Evolutionary conservation across 306 rosid species (phyloP), one percentile per base, ranked within the genome.

Genomic region (Rosa multiflora): DNA sequence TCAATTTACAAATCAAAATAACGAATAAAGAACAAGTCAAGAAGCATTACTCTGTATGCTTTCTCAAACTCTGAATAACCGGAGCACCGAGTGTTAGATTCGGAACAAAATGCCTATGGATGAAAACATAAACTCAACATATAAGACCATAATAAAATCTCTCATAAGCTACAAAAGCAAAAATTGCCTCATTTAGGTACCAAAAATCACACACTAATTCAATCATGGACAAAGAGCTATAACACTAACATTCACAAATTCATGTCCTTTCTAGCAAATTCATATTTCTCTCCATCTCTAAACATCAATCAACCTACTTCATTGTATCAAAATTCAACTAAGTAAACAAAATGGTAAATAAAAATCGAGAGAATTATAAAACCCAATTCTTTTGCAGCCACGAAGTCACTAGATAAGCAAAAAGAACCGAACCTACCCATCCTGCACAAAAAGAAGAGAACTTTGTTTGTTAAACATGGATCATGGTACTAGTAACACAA

Each of bases 71-170:
- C 88, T 90, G 93, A 75, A 96, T 90, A 77, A 93, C 87, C 6
- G 99, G 99, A 81, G 98, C 93, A 49, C 99, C 99, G 62, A 93
- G 88, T 26, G 98, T 96, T 61, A 96, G 89, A 85, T 96, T 96
- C 23, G 97, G 94, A 80, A 96, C 98, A 80, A 96, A 96, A 64
- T 96, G 98, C 90, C 99, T 96, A 63, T 47, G 32, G 12, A 81
- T 71, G 79, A 1, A 6, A 51, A 73, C 43, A 76, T 42, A 13
- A 47, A 76, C 0, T 32, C 61, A 70, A 61, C 42, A 79, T 7
- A 3, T 35, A 70, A 80, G 63, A 82, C 37, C 62, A 42, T 44
- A 39, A 44, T 15, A 26, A 32, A 76, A 79, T 66, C 40, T 59
- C 58, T 68, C 71, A 72, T 77, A 59, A 75, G 75, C 52, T 75